Evolutionary conservation across 2,329 filamentous ascomycete genomes (phyloP), one percentile per base, ranked within the genome.

Genomic region (Scedosporium aurantiacum): DNA sequence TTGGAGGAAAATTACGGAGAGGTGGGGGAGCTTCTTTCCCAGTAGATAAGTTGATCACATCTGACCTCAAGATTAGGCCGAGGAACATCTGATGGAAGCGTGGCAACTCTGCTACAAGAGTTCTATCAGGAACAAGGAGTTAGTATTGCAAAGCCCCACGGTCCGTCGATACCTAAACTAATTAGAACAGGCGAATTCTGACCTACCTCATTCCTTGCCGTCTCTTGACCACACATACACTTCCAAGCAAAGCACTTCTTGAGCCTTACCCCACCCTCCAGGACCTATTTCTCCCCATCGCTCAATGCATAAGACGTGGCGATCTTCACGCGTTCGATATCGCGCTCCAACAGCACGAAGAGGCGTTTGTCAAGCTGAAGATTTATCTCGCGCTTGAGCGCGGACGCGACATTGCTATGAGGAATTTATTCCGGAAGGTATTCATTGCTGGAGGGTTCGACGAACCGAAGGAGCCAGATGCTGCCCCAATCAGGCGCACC

Each of bases 381-480:
- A 96, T 99, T 67, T 99, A 97, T 73, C 82, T 99, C 23, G 97
- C 94, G 0, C 81, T 99, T 0, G 94, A 99, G 71, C 85, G 94
- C 52, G 90, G 91, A 12, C 88, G 94, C 58, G 94, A 99, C 69
- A 91, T 97, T 64, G 89, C 91, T 8, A 75, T 99, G 64, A 88
- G 94, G 61, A 99, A 99, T 70, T 79, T 99, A 2, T 83, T 97
- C 63, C 85, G 94, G 47, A 96, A 95, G 70, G 92, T 97, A 2
- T 97, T 94, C 70, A 72, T 97, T 21, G 84, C 85, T 0, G 91
- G 88, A 47, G 94, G 91, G 0, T 94, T 87, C 64, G 90, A 93
- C 66, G 86, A 90, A 63, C 71, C 82, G 12, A 91, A 93, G 66
- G 87, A 91, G 60, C 81, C 83, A 6, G 82, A 93, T 58, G 79